phyloP scores from a whole-genome alignment of 225 moss, liverwort and hornwort genomes.

The Pleurozium schreberi region DNA sequence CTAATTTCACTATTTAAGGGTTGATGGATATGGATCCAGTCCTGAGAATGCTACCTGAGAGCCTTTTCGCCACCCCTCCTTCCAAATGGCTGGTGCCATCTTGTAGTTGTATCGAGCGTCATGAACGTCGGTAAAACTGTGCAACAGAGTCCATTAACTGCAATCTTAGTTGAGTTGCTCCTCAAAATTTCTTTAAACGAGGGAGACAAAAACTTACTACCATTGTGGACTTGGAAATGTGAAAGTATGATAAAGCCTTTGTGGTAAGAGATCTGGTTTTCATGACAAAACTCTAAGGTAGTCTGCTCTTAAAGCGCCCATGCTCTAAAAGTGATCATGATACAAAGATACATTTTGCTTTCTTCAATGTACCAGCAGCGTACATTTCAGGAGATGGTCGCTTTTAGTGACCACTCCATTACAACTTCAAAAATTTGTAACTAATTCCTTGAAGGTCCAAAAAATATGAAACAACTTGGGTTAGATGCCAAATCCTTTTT shows the following conservation, averaged over 20 bases:
- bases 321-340: too few relatives aligned
- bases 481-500: too few relatives aligned
- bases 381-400: too few relatives aligned
- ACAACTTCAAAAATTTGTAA: too few relatives aligned
- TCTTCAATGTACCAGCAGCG: too few relatives aligned
- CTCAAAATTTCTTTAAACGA: background rate
- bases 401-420: too few relatives aligned
- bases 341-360: too few relatives aligned
- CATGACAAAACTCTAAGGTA: background rate
- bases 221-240: background rate
- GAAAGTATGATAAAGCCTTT: background rate
- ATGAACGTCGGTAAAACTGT: constrained; percentile 66
- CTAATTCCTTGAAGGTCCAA: too few relatives aligned
- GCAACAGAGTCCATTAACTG: background rate
- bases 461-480: too few relatives aligned
- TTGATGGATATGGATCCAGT: background rate
- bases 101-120: constrained; percentile 83
- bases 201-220: background rate
- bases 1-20: too few relatives aligned
- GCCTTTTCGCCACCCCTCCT: constrained; percentile 89
- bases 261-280: background rate
- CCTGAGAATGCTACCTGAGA: constrained; percentile 57
- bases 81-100: constrained; percentile 75
- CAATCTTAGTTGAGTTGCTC: background rate
- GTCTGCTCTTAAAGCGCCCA: too few relatives aligned